Conservation (phyloP, 306 rosid species). For the Corylus americana region DNA sequence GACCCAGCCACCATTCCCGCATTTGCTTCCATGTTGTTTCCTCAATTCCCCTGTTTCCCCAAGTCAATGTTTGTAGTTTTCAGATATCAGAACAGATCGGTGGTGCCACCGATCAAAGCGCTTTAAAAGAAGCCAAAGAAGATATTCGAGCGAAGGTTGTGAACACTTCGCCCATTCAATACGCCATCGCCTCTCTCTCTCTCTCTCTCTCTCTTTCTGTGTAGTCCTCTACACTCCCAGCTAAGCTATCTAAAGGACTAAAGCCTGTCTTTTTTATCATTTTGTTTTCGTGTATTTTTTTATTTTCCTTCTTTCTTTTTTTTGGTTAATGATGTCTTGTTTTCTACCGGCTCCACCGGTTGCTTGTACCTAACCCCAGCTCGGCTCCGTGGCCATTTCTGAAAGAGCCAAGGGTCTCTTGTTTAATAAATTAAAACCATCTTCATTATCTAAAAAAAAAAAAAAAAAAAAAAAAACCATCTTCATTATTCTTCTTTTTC, state of each 20-base stretch:
- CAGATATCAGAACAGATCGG: constrained; percentile 26
- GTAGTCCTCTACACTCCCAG: constrained; percentile 23
- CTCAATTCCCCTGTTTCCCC: background rate
- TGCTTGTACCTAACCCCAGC: background rate
- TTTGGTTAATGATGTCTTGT: background rate
- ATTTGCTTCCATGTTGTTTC: constrained; percentile 69
- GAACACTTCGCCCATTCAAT: constrained; percentile 60
- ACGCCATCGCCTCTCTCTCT: constrained; percentile 44
- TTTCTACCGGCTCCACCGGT: constrained; percentile 39
- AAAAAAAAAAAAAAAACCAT: too few species aligned
- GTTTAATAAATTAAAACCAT: too few species aligned
- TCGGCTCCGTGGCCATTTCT: background rate
- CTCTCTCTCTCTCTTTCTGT: constrained; percentile 18
- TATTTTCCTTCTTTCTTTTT: background rate
- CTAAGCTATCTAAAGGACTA: background rate
- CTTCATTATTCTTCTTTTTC: background rate
- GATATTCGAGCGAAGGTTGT: constrained; percentile 7
- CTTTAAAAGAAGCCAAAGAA: background rate
- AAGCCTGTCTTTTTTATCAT: constrained; percentile 18
- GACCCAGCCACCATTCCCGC: constrained; percentile 97
- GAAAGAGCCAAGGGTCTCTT: background rate
- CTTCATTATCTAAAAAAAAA: too few species aligned
- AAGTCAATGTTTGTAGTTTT: background rate
- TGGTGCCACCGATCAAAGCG: background rate
- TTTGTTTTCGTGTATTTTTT: constrained; percentile 12